Percentiles rank a stretch among this genome's conserved stretches.
Conservation (phyloP, 768 basidiomycete genomes). For the Podaxis sp. region DNA sequence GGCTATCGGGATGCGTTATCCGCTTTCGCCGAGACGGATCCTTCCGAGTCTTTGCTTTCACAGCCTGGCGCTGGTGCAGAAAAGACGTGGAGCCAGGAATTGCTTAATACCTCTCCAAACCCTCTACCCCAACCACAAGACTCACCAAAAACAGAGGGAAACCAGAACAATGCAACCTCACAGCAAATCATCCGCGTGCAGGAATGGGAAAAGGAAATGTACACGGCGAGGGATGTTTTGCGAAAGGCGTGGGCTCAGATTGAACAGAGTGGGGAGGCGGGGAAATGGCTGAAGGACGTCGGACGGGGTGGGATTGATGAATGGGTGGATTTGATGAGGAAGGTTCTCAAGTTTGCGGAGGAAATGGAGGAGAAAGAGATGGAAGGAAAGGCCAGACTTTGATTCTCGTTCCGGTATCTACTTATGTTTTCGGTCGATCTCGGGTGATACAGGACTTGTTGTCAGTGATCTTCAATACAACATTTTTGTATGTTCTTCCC, state of each 20-base stretch:
- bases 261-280: slow-evolving; percentile 55
- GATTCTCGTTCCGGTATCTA: background rate
- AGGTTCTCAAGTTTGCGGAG: slow-evolving; percentile 31
- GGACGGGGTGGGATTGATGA: slow-evolving; percentile 58
- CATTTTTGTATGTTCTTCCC: background rate
- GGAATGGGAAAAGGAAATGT: slow-evolving; percentile 62
- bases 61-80: background rate
- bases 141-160: slow-evolving; percentile 5
- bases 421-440: background rate
- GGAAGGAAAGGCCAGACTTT: slow-evolving; percentile 12
- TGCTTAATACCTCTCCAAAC: background rate
- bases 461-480: background rate
- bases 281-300: slow-evolving; percentile 62
- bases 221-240: slow-evolving; percentile 44
- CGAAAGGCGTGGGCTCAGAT: slow-evolving; percentile 58
- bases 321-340: slow-evolving; percentile 54
- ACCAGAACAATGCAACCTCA: background rate
- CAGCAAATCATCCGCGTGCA: slow-evolving; percentile 32
- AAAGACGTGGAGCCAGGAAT: background rate
- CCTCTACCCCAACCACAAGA: slow-evolving; percentile 21
- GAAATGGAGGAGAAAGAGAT: slow-evolving; percentile 21
- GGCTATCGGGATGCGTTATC: slow-evolving; percentile 64
- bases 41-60: background rate
- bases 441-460: background rate
- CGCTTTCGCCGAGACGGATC: slow-evolving; percentile 39